Base-by-base conservation (phyloP, 441 rosid genomes). In the Erodium trifolium region DNA sequence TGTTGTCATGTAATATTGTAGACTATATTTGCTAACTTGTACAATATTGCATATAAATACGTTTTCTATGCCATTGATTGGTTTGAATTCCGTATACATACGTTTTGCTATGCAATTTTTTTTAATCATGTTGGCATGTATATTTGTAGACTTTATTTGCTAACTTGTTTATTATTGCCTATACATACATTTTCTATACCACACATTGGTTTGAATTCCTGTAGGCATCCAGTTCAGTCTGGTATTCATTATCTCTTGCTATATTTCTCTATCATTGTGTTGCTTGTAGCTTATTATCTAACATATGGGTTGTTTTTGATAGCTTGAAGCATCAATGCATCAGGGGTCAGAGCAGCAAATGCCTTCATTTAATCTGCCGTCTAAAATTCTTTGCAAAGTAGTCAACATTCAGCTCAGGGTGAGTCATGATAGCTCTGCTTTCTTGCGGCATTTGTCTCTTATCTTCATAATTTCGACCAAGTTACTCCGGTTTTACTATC, bases 241-340 rank as follows among this genome's bases (percentile, higher is more conserved):
- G 64, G 64, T 59, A 19, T 59, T 59, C 1, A 8, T 59, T 18
- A 27, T 59, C 31, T 59, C 12, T 19, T 59, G 13, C 13, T 23
- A 19, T 19, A 31, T 59, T 59, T 17, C 64, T 59, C n/a, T 2
- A 59, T 59, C 64, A 8, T 19, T 18, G 29, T 59, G 34, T 12
- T 19, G 63, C 18, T 59, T 59, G 31, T 59, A 59, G 64, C 29
- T 8, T 59, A 59, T 59, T 59, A 18, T 59, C 64, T 59, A 23
- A 59, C 64, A 59, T 6, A 59, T 59, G 27, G 31, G 8, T 59
- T 59, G 4, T 19, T 59, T 59, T 59, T 45, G 12, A 10, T 81
- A 94, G 99, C 96, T 94, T 60, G 99, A 90, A 77, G 99, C 99
- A 10, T 94, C 99, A 0, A 94, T 95, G 12, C 90, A 85, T 77